A percentile compares a stretch with the other conserved stretches of the same genome.
phyloP scores from a whole-genome alignment of 352 stramenopile genomes.

The Phytophthora vignae region DNA sequence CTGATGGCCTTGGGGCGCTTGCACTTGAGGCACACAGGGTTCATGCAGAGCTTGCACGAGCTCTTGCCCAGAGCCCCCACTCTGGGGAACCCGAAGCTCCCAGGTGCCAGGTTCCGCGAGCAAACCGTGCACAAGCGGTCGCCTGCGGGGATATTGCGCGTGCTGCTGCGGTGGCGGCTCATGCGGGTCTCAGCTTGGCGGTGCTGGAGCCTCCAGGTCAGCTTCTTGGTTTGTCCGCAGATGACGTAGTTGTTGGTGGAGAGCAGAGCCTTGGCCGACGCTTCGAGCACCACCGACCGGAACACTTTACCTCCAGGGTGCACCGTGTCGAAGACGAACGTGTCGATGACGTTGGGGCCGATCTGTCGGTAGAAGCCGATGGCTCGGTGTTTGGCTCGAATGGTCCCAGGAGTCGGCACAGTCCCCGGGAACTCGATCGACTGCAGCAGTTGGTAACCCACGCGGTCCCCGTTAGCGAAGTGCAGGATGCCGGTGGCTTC shows the following conservation, averaged over 20 bases:
- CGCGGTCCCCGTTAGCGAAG: slow-evolving; percentile 48
- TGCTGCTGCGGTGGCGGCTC: slow-evolving; percentile 23
- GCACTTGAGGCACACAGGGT: slow-evolving; percentile 42
- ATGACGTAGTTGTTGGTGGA: slow-evolving; percentile 49
- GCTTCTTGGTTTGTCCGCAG: slow-evolving; percentile 48
- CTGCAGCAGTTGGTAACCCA: slow-evolving; percentile 68
- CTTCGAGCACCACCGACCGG: slow-evolving; percentile 32
- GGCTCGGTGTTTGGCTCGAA: slow-evolving; percentile 53
- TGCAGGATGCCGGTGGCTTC: slow-evolving; percentile 55
- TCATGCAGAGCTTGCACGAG: slow-evolving; percentile 44
- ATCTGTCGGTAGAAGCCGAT: slow-evolving; percentile 50
- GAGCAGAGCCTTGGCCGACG: slow-evolving; percentile 35
- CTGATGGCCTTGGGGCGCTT: slow-evolving; percentile 41
- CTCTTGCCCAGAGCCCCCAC: slow-evolving; percentile 31
- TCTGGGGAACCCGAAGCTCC: slow-evolving; percentile 25
- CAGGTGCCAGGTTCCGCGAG: slow-evolving; percentile 20
- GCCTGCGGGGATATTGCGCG: slow-evolving; percentile 1
- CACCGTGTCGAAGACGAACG: slow-evolving; percentile 39
- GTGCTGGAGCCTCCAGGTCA: slow-evolving; percentile 44
- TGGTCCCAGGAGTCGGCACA: slow-evolving; percentile 22
- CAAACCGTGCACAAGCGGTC: slow-evolving; percentile 36
- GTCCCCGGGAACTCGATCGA: slow-evolving; percentile 49
- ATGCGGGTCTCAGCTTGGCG: slow-evolving; percentile 28
- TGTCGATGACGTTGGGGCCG: slow-evolving; percentile 46
- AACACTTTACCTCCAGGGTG: slow-evolving; percentile 40